Base-by-base conservation (phyloP, 225 moss, liverwort and hornwort genomes). In the Polytrichum formosum region DNA sequence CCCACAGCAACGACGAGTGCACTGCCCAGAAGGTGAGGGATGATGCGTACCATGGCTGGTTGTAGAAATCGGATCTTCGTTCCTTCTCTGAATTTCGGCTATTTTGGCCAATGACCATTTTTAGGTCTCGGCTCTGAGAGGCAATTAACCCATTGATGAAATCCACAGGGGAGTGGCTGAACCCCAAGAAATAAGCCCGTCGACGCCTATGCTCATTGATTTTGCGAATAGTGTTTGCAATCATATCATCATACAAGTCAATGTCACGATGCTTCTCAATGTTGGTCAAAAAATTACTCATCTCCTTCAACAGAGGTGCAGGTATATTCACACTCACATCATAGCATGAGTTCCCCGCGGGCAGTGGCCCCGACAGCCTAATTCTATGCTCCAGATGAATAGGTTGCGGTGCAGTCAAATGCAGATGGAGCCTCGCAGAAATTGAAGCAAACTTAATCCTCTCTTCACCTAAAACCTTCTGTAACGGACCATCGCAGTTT, bases 11-110 rank as follows among this genome's bases (percentile, higher is more conserved):
- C 8, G 3, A 46, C 2, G 46, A 8, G 46, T 46, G 46, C 46
- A 46, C 46, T 28, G 13, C 6, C 60, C 61, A 72, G 6, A 18
- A 54, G n/a, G 20, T 21, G 65, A 73, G 55, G 19, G 46, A 18
- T n/a, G 18, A 61, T 16, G 13, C 13, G 23, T 87, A 98, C 97
- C 97, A 98, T 33, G 97, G 97, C 74, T 98, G 97, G 76, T 98
- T 94, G 67, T 98, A 98, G 56, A 98, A 98, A 76, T 98, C 97
- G 37, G 97, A 98, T 74, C 97, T 92, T n/a, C 94, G 85, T 81
- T 98, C 97, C 79, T 92, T 94, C 80, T 98, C 94, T 35, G 91
- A 78, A 71, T 90, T 98, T 65, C 97, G 92, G 72, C 90, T 94
- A 17, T 85, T 87, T 75, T 92, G 91, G 35, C 94, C 97, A 46